phyloP scores from a whole-genome alignment of 2,329 filamentous ascomycete species.

The Ophiocordyceps camponoti-leonardi region DNA sequence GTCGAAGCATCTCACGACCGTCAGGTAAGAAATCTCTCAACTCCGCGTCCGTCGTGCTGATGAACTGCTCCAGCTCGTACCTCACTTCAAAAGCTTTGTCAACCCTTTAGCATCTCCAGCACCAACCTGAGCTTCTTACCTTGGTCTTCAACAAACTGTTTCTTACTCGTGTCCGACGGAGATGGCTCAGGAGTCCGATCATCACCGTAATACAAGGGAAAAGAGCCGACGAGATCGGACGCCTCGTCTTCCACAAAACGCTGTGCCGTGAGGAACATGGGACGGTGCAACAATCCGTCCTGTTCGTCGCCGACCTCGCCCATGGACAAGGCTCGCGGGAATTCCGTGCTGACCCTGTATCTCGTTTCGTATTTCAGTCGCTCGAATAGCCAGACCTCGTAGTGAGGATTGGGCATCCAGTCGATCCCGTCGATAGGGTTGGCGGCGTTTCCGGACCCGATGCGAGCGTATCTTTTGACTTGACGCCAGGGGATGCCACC shows the following conservation, averaged over 20 bases:
- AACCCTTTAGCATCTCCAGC: not conserved
- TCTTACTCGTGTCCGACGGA: not conserved
- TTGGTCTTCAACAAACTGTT: not conserved
- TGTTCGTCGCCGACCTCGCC: not conserved
- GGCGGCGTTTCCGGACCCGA: not conserved
- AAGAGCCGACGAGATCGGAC: not conserved
- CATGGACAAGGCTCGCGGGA: not conserved
- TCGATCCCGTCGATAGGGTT: not conserved
- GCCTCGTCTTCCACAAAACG: not conserved
- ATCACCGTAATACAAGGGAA: not conserved
- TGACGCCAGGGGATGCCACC: constrained; percentile 3
- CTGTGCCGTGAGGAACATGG: not conserved
- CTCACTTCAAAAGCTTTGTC: not conserved
- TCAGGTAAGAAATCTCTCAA: not conserved
- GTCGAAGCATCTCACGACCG: not conserved
- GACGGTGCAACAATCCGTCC: not conserved
- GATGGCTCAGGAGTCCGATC: not conserved
- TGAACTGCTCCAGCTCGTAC: not conserved
- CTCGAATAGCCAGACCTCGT: not conserved
- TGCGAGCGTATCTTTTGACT: constrained; percentile 1
- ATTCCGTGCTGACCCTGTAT: not conserved
- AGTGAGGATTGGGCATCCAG: not conserved
- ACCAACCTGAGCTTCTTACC: not conserved
- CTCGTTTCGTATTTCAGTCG: not conserved
- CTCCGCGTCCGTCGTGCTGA: not conserved